A percentile compares a stretch with the other conserved stretches of the same genome.
Evolutionary conservation across 805 yeast species (phyloP).

Genomic region (Nakazawaea ernobii): DNA sequence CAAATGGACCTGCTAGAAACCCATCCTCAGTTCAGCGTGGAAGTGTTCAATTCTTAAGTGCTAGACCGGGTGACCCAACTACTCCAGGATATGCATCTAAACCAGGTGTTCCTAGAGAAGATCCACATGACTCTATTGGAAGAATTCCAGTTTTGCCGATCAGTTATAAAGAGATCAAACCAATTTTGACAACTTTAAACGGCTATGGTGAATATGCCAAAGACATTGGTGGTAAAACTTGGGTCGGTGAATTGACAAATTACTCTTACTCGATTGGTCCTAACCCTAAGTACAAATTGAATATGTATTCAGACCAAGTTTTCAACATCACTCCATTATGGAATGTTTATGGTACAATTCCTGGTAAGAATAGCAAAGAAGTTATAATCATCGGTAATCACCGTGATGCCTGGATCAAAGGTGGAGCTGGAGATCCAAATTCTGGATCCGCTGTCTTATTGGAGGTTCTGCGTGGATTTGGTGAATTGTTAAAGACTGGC

Average conservation of each 20-base stretch:
- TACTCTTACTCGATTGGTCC: constrained; percentile 55
- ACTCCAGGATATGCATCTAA: constrained; percentile 64
- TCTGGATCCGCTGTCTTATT: constrained; percentile 62
- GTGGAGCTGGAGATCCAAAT: constrained; percentile 78
- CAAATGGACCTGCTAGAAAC: constrained; percentile 72
- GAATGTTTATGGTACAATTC: constrained; percentile 57
- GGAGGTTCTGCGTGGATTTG: constrained; percentile 58
- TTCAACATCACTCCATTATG: constrained; percentile 56
- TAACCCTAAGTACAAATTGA: constrained; percentile 34
- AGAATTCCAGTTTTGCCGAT: constrained; percentile 68
- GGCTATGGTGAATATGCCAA: constrained; percentile 44
- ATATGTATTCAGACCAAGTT: constrained; percentile 55
- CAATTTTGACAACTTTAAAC: constrained; percentile 52
- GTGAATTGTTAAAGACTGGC: constrained; percentile 44
- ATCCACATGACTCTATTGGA: constrained; percentile 49
- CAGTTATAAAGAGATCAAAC: constrained; percentile 55
- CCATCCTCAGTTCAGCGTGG: constrained; percentile 77
- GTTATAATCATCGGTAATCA: constrained; percentile 69
- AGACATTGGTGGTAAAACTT: constrained; percentile 6
- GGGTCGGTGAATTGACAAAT: constrained; percentile 45
- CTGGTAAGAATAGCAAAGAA: constrained; percentile 47
- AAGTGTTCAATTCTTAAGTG: constrained; percentile 57
- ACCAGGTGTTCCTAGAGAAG: constrained; percentile 41
- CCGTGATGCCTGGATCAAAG: constrained; percentile 76
- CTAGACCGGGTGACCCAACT: constrained; percentile 72